Evolutionary conservation across 352 stramenopile genomes (phyloP), one percentile per base, ranked within the genome.

Genomic region (Globisporangium emineosum): DNA sequence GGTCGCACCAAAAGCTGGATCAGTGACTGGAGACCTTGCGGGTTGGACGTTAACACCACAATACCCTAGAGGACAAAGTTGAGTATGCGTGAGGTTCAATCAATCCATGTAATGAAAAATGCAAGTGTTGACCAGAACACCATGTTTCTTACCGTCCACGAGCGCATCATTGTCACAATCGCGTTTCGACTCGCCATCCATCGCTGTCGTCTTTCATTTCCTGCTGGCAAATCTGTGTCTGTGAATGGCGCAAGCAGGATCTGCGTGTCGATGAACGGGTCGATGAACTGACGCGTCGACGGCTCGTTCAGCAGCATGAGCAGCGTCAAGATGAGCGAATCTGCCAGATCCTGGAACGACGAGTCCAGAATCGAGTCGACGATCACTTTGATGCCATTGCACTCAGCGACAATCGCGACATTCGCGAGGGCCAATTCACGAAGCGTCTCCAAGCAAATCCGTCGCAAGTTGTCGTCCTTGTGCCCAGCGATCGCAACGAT

Each of bases 151-250:
- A 88, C 81, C 52, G 89, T 96, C 89, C 89, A 97, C 19, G 89
- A 95, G 0, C 88, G 86, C 86, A 97, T 95, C 83, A 97, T 91
- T 9, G 83, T 93, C 33, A 97, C 86, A 32, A 97, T 89, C 15
- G 89, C 88, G 40, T 94, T 96, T 3, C 88, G 85, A 78, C 88
- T 96, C 19, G 89, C 88, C 75, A 93, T 96, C 89, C 89, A 96
- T 2, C 86, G 85, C 65, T 94, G 88, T 10, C 89, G 84, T 33
- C 89, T 66, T 57, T 97, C 88, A 30, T 93, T 94, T 0, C 86
- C 87, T 1, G 85, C 86, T 17, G 86, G 86, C 1, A 92, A 60
- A 47, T 97, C 89, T 2, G 89, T 95, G 70, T 97, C 88, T 8
- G 89, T 97, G 70, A 97, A 94, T 13, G 89, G 89, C 17, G 89